phyloP scores from a whole-genome alignment of 2,329 filamentous ascomycete genomes.

The Lomentospora prolificans region DNA sequence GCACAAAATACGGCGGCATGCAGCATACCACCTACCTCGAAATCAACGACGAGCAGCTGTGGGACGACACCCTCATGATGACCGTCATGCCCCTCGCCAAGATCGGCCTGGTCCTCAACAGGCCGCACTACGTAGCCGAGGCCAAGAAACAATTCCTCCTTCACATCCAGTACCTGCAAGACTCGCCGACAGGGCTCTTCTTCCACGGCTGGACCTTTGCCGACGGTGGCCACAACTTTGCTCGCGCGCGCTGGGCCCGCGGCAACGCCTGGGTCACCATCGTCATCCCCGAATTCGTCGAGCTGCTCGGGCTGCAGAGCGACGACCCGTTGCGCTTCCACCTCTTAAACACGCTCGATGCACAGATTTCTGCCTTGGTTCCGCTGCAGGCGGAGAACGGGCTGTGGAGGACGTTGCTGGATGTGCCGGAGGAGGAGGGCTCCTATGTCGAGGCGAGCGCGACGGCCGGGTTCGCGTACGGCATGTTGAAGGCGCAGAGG shows the following conservation, averaged over 20 bases:
- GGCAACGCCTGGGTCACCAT: conserved; percentile 72
- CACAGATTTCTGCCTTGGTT: conserved; percentile 57
- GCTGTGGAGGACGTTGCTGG: conserved; percentile 66
- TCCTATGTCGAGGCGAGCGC: conserved; percentile 71
- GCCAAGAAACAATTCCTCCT: conserved; percentile 69
- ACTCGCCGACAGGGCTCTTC: conserved; percentile 61
- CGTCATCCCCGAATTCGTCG: conserved; percentile 72
- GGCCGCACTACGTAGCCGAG: conserved; percentile 66
- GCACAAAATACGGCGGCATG: conserved; percentile 62
- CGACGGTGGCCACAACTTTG: conserved; percentile 54
- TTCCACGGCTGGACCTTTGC: conserved; percentile 78
- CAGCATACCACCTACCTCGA: conserved; percentile 67
- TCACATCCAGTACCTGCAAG: conserved; percentile 71
- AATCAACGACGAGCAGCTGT: conserved; percentile 64
- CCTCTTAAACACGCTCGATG: conserved; percentile 53
- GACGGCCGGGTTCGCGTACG: conserved; percentile 72
- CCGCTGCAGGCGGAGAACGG: conserved; percentile 51
- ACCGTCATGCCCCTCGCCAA: conserved; percentile 72
- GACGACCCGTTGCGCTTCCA: conserved; percentile 54
- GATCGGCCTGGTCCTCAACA: conserved; percentile 60
- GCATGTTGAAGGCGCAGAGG: conserved; percentile 63
- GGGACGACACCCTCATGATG: conserved; percentile 87
- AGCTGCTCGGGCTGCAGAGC: conserved; percentile 52
- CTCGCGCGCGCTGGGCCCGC: conserved; percentile 45
- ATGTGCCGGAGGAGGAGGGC: conserved; percentile 53